Conservation (phyloP, 2,329 filamentous ascomycete genomes). For the Chaetomium olivaceum region DNA sequence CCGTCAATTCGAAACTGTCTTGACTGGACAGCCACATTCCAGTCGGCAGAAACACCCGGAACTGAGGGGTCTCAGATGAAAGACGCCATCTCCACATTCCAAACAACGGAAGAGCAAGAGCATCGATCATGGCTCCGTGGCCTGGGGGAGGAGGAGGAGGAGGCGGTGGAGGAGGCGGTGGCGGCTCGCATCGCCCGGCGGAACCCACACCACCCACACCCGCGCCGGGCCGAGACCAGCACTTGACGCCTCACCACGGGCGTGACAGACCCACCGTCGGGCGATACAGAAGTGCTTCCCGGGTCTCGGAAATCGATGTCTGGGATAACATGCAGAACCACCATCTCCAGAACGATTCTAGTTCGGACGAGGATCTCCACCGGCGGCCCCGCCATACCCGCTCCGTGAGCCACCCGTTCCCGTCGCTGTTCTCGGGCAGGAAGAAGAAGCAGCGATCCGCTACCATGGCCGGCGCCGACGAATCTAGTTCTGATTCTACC, state of each 20-base stretch:
- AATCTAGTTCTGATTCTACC: conserved; percentile 43
- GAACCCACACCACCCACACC: not conserved
- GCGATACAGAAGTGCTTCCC: conserved; percentile 25
- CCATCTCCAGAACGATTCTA: conserved; percentile 33
- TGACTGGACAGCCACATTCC: not conserved
- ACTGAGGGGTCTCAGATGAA: not conserved
- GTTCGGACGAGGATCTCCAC: conserved; percentile 47
- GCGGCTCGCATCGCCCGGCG: not conserved
- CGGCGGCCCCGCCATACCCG: conserved; percentile 51
- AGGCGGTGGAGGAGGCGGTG: too few relatives aligned
- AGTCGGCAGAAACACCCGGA: not conserved
- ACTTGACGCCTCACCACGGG: conserved; percentile 13
- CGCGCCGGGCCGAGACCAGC: conserved; percentile 4
- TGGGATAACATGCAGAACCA: conserved; percentile 31
- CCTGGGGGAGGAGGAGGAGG: not conserved
- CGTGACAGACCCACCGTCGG: conserved; percentile 11
- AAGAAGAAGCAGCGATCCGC: conserved; percentile 53
- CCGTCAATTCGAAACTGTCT: not conserved
- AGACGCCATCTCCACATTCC: not conserved
- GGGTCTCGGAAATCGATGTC: conserved; percentile 28
- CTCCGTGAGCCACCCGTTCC: conserved; percentile 80
- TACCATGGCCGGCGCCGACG: conserved; percentile 36
- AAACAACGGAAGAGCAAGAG: not conserved
- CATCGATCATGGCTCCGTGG: not conserved
- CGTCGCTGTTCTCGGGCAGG: conserved; percentile 64